Evolutionary conservation across 371 early-diverging fungal genomes (phyloP), one percentile per base, ranked within the genome.

Genomic region (Apophysomyces sp.): DNA sequence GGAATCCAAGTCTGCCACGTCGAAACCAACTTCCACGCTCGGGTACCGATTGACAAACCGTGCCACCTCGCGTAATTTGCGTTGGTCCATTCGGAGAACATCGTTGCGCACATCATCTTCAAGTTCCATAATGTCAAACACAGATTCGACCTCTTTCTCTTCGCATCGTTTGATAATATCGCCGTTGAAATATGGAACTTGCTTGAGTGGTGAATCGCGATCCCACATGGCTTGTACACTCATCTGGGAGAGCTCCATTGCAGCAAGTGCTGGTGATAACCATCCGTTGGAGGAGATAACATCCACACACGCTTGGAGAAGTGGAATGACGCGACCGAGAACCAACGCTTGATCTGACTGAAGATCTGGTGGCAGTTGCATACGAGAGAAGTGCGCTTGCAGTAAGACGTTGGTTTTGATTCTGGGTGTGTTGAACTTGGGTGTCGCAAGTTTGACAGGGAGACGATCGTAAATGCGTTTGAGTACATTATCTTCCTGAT

Each of bases 241-340:
- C 98, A 97, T 97, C 77, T 98, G 99, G 24, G 92, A 88, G 71
- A 98, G 66, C 70, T 98, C 98, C 98, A 98, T 97, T 4, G 95
- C 83, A 1, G 93, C 86, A 58, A 98, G 69, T 12, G 95, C 96
- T 4, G 97, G 95, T 1, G 86, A 78, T 57, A 97, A 82, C 95
- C 95, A 97, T 24, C 95, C 96, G 62, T 90, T 89, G 16, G 92
- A 91, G 40, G 94, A 90, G 51, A 96, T 89, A 11, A 98, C 97
- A 76, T 98, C 99, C 5, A 98, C 97, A 66, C 90, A 85, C 0
- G 98, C 97, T 69, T 98, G 97, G 41, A 98, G 64, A 36, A 98
- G 74, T 15, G 92, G 92, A 62, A 95, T 79, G 16, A 94, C 75
- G 51, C 86, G 84, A 4, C 80, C 72, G 28, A 96, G 71, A 24